Evolutionary conservation across 768 basidiomycete genomes (phyloP).

Genomic region (Mycena chlorophos): DNA sequence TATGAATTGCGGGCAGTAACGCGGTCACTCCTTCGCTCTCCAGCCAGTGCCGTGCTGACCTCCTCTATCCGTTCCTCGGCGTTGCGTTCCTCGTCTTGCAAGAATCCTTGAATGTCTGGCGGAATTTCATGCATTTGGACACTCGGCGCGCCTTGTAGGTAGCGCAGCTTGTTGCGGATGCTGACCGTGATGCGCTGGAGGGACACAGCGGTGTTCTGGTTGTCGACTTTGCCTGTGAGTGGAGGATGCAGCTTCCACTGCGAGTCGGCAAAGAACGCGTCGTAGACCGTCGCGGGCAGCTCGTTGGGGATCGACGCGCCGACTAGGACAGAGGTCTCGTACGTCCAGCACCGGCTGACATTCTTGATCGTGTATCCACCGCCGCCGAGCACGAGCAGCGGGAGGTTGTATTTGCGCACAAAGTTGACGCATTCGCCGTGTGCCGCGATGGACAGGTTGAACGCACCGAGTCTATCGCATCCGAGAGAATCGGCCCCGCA

Average conservation of each 20-base stretch:
- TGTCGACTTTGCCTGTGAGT: constrained; percentile 86
- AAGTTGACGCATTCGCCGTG: no score
- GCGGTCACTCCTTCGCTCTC: constrained; percentile 56
- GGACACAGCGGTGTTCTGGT: constrained; percentile 81
- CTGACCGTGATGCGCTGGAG: constrained; percentile 83
- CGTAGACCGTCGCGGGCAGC: constrained; percentile 83
- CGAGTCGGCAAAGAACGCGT: no score
- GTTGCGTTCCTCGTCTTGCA: constrained; percentile 70
- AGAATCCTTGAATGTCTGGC: constrained; percentile 78
- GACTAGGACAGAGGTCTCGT: constrained; percentile 93
- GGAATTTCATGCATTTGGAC: constrained; percentile 97
- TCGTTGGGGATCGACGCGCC: constrained; percentile 81
- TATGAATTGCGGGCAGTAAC: constrained; percentile 63
- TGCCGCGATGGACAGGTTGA: constrained; percentile 97
- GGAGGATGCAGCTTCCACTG: constrained; percentile 93
- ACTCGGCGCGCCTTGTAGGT: no score
- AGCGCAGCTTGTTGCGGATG: constrained; percentile 91
- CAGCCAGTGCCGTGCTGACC: constrained; percentile 51
- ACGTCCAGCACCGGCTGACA: no score
- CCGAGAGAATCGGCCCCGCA: constrained; percentile 97
- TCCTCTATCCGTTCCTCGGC: constrained; percentile 74
- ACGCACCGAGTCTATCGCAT: constrained; percentile 91
- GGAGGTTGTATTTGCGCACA: constrained; percentile 88
- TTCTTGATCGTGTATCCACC: constrained; percentile 97
- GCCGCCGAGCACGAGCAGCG: constrained; percentile 88